Percentiles rank a stretch among this genome's conserved stretches.
These are phyloP conservation scores for Phlegmacium glaucopus DNA, from an alignment of 768 basidiomycete genomes.

Conservation along the genomic window DNA sequence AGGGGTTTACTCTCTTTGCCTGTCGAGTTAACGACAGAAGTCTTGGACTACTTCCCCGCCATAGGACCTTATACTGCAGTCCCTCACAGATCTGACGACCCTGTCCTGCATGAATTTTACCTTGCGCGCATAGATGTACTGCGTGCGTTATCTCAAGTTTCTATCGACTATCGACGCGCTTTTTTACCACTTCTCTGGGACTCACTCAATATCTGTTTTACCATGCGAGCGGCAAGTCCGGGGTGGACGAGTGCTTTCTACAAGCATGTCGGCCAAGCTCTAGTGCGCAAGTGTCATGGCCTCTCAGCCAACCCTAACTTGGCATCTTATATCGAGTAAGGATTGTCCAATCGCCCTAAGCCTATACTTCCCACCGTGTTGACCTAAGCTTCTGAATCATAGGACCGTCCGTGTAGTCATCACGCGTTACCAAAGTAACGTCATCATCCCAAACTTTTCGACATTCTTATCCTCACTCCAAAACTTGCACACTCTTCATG, in stretches of 20 bases:
- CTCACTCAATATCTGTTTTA: slow-evolving; percentile 7
- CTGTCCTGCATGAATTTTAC: slow-evolving; percentile 9
- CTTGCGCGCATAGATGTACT: slow-evolving; percentile 9
- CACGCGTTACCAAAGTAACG: slow-evolving; percentile 23
- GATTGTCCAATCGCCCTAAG: background rate
- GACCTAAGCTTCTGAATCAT: no score
- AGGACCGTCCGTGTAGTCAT: slow-evolving; percentile 24
- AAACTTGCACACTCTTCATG: slow-evolving; percentile 28
- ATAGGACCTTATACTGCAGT: slow-evolving; percentile 6
- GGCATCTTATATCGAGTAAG: slow-evolving; percentile 9
- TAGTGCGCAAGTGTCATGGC: slow-evolving; percentile 12
- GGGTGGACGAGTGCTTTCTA: slow-evolving; percentile 3
- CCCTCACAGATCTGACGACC: background rate
- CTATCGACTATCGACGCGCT: slow-evolving; percentile 10
- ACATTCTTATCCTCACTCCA: slow-evolving; percentile 21
- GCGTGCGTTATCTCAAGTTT: slow-evolving; percentile 17
- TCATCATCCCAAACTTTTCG: slow-evolving; percentile 22
- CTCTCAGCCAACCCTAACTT: slow-evolving; percentile 8
- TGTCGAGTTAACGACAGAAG: slow-evolving; percentile 9
- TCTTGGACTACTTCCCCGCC: slow-evolving; percentile 4
- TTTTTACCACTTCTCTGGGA: slow-evolving; percentile 15
- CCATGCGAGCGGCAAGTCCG: background rate
- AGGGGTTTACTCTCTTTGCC: slow-evolving; percentile 10
- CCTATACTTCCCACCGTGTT: no score
- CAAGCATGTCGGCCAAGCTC: slow-evolving; percentile 9